Evolutionary conservation across 208 protist species (phyloP).

Genomic region (Herpetomonas tarakana): DNA sequence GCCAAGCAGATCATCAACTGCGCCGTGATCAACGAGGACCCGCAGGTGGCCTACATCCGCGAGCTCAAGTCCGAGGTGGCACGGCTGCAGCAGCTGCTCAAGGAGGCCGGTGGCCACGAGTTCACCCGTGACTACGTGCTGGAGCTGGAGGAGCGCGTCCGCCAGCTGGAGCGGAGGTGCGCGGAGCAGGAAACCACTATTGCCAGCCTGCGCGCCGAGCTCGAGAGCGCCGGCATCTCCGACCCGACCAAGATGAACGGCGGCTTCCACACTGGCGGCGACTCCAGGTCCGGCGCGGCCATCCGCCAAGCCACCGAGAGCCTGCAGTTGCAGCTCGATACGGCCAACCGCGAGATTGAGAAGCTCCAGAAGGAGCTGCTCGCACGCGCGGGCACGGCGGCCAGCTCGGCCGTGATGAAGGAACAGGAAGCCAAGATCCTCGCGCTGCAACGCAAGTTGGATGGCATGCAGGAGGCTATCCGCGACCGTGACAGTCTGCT

Average conservation of each 20-base stretch:
- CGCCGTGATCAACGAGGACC: constrained; percentile 91
- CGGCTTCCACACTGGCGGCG: neutral
- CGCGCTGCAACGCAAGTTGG: constrained; percentile 4
- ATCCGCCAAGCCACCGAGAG: constrained; percentile 3
- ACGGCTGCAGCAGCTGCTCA: constrained; percentile 48
- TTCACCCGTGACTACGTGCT: constrained; percentile 72
- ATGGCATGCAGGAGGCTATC: constrained; percentile 1
- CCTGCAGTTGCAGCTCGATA: neutral
- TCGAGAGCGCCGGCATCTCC: constrained; percentile 38
- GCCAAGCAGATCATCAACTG: constrained; percentile 93
- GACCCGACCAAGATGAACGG: constrained; percentile 10
- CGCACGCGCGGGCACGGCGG: neutral
- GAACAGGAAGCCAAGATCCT: constrained; percentile 6
- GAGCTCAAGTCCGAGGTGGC: constrained; percentile 54
- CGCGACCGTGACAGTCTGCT: constrained; percentile 13
- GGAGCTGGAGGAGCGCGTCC: constrained; percentile 31
- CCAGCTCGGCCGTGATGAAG: neutral
- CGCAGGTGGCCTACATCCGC: constrained; percentile 66
- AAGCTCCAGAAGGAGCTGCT: constrained; percentile 11
- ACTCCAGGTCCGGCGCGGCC: constrained; percentile 7
- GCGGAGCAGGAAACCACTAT: constrained; percentile 56
- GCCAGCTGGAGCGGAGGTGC: constrained; percentile 45
- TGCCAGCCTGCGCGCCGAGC: constrained; percentile 37
- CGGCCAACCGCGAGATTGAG: constrained; percentile 7
- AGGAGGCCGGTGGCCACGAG: constrained; percentile 49